phyloP scores from a whole-genome alignment of 352 stramenopile genomes.

The Globisporangium cystogenes region DNA sequence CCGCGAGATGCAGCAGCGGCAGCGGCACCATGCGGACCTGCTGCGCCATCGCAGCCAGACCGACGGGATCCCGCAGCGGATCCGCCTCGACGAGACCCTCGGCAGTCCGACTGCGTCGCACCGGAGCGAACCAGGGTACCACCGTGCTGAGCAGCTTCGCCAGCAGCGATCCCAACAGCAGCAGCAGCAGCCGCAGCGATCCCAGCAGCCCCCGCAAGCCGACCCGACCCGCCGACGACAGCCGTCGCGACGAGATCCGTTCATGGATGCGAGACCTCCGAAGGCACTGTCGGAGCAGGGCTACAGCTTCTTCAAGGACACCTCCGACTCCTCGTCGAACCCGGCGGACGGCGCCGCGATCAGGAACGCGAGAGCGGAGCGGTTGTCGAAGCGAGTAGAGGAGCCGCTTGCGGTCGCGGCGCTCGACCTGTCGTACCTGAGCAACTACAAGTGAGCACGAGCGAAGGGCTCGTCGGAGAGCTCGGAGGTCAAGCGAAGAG shows the following conservation, averaged over 20 bases:
- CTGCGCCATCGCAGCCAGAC: conserved; percentile 10
- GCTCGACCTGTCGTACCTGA: conserved; percentile 21
- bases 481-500: neutral
- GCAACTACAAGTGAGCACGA: conserved; percentile 16
- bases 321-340: neutral
- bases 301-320: conserved; percentile 2
- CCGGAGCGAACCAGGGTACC: conserved; percentile 2
- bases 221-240: neutral
- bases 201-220: neutral
- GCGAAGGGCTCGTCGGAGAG: neutral
- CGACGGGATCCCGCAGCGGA: conserved; percentile 2
- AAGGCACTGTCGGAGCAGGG: conserved; percentile 11
- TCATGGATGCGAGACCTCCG: neutral
- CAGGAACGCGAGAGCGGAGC: neutral
- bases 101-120: conserved; percentile 3
- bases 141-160: neutral
- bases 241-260: conserved; percentile 5
- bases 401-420: neutral
- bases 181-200: neutral
- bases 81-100: neutral
- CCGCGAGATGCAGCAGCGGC: conserved; percentile 8
- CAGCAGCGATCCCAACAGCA: neutral
- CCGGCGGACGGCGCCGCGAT: neutral
- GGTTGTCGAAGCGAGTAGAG: neutral
- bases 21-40: conserved; percentile 9